Evolutionary conservation across 225 moss, liverwort and hornwort species (phyloP).

Genomic region (Pseudoscleropodium purum): DNA sequence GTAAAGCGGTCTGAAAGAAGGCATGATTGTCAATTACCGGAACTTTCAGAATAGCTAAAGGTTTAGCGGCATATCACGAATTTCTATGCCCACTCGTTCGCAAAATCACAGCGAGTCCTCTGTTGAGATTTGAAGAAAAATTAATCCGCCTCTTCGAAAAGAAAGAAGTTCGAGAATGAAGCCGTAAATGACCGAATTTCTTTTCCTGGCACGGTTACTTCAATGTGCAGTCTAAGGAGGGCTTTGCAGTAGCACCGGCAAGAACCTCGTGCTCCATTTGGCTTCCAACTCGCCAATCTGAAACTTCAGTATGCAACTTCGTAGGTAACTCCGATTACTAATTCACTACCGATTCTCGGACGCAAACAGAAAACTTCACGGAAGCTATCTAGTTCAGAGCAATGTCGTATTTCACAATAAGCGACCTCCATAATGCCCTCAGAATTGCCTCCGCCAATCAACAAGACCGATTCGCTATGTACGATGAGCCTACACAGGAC

Average conservation of each 20-base stretch:
- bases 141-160: neutral
- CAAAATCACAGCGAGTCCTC: neutral
- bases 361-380: neutral
- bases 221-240: slow-evolving; percentile 33
- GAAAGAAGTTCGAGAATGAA: neutral
- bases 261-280: slow-evolving; percentile 39
- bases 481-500: neutral
- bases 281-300: neutral
- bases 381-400: neutral
- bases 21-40: slow-evolving; percentile 21
- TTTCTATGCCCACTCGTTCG: neutral
- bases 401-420: neutral
- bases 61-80: neutral
- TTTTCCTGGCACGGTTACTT: slow-evolving; percentile 1
- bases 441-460: neutral
- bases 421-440: neutral
- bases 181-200: neutral
- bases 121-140: neutral
- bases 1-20: slow-evolving; percentile 27
- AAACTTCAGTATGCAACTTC: neutral
- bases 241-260: slow-evolving; percentile 2
- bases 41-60: neutral
- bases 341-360: neutral
- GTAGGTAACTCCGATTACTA: neutral
- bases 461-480: neutral